Base-by-base conservation (phyloP, 2,329 filamentous ascomycete species). In the Raffaelea albimanens region DNA sequence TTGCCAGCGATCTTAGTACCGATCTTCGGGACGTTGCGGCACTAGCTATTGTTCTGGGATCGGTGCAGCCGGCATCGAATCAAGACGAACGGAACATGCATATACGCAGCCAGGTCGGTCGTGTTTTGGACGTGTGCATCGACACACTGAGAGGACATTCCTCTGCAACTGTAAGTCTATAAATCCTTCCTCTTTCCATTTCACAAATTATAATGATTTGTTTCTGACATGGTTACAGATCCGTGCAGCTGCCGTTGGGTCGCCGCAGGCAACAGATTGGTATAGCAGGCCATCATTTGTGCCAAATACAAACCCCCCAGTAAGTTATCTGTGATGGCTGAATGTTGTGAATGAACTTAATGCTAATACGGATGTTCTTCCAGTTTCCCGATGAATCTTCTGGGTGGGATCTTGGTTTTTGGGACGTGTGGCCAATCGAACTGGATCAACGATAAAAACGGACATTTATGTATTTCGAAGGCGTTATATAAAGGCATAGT, bases 21-120 rank as follows among this genome's bases (percentile, higher is more conserved):
- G 56, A 57, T 31, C 40, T 57, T 23, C 54, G 54, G 23, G 56
- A 56, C 18, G 49, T 56, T 9, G 48, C 56, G 9, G 52, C 56
- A 2, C 50, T 57, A 38, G 54, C 56, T 1, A 47, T 53, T 2
- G 55, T 56, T 21, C 44, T 57, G 10, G 55, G 52, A 3, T 56
- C 55, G 5, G 55, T 57, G 23, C 51, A 53, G 48, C 53, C 56
- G 18, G 55, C 55, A 5, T 23, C 40, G 18, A 47, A 31, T 11
- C 38, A 31, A 19, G 49, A 49, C 1, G 45, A 56, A 44, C 48
- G 55, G 36, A 31, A 46, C 19, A 55, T 51, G 20, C 47, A 54
- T 31, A 56, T 57, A 19, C 49, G 46, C 13, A 29, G 20, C 2
- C 53, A 54, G 18, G 45, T 57, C 3, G n/a, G 44, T 2, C 53